A percentile compares a stretch with the other conserved stretches of the same genome.
These are phyloP conservation scores for Yamadazyma songkhlaensis DNA, from an alignment of 1,139 yeast species.

Conservation along the genomic window DNA sequence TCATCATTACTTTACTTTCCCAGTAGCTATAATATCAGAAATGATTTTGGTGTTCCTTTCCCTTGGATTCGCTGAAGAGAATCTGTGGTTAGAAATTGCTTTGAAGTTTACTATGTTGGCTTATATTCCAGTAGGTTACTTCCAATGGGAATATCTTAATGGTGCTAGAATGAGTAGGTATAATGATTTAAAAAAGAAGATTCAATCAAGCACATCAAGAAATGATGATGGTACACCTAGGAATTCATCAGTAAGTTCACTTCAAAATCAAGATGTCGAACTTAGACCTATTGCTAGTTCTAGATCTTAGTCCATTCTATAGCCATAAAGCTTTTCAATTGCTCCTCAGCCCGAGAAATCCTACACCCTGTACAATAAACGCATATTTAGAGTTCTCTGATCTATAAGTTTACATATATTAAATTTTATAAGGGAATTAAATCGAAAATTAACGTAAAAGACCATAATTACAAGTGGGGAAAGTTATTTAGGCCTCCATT, in stretches of 20 bases:
- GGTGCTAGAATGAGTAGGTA: constrained; percentile 22
- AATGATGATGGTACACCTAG: constrained; percentile 4
- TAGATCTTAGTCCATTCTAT: not conserved
- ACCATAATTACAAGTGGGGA: constrained; percentile 7
- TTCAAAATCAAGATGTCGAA: constrained; percentile 7
- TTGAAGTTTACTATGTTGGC: constrained; percentile 26
- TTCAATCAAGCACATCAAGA: not conserved
- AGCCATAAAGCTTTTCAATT: not conserved
- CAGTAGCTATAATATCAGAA: constrained; percentile 47
- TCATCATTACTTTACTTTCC: constrained; percentile 42
- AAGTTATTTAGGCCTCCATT: constrained; percentile 3
- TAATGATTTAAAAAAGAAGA: constrained; percentile 13
- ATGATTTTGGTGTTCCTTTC: constrained; percentile 52
- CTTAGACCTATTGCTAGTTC: constrained; percentile 9
- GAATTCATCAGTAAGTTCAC: constrained; percentile 3
- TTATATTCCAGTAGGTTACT: constrained; percentile 39
- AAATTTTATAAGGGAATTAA: not conserved
- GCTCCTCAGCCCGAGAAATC: too few species aligned
- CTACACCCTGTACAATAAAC: too few species aligned
- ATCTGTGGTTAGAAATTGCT: constrained; percentile 23
- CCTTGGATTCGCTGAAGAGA: constrained; percentile 41
- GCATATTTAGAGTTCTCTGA: too few species aligned
- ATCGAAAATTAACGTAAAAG: not conserved
- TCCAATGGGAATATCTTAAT: constrained; percentile 32
- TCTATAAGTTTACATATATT: constrained; percentile 1